Conservation (phyloP, 139 green algal species). For the Chlamydomonas sphaeroides region DNA sequence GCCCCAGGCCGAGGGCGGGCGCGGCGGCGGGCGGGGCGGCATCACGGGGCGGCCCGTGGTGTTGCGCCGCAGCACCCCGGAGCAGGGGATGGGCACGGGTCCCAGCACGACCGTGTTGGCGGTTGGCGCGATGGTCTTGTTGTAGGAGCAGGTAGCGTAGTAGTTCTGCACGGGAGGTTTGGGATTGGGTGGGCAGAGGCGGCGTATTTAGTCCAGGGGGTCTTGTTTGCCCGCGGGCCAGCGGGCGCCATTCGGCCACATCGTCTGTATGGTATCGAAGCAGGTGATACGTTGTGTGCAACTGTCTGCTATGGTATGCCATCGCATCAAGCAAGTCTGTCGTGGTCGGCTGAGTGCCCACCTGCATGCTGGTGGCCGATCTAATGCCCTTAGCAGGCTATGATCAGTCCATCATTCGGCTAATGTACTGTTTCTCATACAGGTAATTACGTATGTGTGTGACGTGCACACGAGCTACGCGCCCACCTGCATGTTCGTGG, state of each 20-base stretch:
- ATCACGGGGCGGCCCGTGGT: not conserved
- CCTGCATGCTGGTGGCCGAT: not conserved
- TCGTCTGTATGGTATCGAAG: not conserved
- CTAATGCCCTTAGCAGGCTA: not conserved
- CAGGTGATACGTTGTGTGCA: not conserved
- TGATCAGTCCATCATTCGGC: no score
- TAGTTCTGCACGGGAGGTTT: conserved; percentile 10
- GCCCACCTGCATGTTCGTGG: no score
- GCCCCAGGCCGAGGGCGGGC: no score
- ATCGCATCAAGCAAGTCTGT: not conserved
- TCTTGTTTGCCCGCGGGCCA: no score
- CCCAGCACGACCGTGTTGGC: not conserved
- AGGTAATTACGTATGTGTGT: no score
- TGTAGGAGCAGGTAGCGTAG: conserved; percentile 1
- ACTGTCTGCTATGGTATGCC: not conserved
- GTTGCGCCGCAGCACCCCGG: not conserved
- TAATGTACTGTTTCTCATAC: no score
- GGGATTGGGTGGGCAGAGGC: not conserved
- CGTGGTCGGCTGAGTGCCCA: no score
- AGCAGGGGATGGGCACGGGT: not conserved
- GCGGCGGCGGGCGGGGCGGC: no score
- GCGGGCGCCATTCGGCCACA: no score
- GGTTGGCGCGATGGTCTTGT: not conserved
- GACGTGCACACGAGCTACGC: no score
- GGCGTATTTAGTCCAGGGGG: no score